Evolutionary conservation across 306 rosid genomes (phyloP).

Genomic region (Sicyos baderoa): DNA sequence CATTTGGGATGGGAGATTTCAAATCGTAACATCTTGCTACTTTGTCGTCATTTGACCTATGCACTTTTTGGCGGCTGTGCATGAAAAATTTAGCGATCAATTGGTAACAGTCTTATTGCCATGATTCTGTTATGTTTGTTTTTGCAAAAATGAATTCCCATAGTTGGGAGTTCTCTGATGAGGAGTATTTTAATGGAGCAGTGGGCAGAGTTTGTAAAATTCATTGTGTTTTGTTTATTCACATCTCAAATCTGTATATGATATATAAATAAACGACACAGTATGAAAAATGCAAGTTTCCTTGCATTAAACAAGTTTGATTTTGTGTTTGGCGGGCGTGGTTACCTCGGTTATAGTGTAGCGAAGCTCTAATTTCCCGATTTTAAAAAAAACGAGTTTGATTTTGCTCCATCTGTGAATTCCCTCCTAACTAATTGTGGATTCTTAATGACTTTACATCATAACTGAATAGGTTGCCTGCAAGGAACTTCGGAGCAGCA

Average conservation of each 20-base stretch:
- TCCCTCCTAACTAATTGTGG: conserved; percentile 16
- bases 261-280: not conserved
- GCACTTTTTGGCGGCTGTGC: too few relatives aligned
- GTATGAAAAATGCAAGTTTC: not conserved
- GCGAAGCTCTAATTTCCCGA: too few relatives aligned
- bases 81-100: not conserved
- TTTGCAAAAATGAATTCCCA: not conserved
- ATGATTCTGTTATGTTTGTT: not conserved
- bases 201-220: not conserved
- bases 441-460: not conserved
- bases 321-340: not conserved
- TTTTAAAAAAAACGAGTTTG: too few relatives aligned
- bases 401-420: too few relatives aligned
- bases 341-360: too few relatives aligned
- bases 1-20: too few relatives aligned
- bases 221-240: not conserved
- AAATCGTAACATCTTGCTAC: too few relatives aligned
- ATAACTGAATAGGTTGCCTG: conserved; percentile 52
- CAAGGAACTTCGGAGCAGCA: conserved; percentile 63
- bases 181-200: not conserved
- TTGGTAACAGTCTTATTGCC: not conserved
- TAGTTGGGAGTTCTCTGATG: not conserved
- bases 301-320: not conserved
- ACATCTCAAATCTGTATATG: not conserved
- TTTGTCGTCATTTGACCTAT: too few relatives aligned